Evolutionary conservation across 164 flowering plant species (phyloP), one percentile per base, ranked within the genome.

Genomic region (Vitis rotundifolia): DNA sequence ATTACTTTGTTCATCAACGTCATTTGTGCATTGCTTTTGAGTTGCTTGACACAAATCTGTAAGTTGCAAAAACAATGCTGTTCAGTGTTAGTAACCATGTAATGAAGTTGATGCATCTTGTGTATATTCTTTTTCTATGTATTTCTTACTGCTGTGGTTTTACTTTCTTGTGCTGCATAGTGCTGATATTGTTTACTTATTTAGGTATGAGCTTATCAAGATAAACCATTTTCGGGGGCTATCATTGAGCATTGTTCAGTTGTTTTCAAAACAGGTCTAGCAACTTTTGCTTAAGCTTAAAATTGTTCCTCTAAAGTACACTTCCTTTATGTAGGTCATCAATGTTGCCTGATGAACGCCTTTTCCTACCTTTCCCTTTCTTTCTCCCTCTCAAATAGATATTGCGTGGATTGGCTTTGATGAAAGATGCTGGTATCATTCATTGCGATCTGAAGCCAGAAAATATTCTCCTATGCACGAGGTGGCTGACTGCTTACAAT

Each of bases 391-490:
- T 47, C 3, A 63, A 47, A 29, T 75, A 96, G 99, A 96, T 96
- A 65, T 81, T 96, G 78, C 78, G 79, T 73, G 99, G 97, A 37
- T 73, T 96, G 79, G 82, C 86, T 73, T 80, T 96, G 52, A 79
- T 96, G 87, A 96, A 92, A 84, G 96, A 91, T 67, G 98, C 97
- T 76, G 92, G 91, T 58, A 91, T 96, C 54, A 96, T 96, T 75
- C 99, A 96, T 68, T 96, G 99, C 85, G 99, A 96, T 90, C 79
- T 96, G 82, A 96, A 96, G 87, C 99, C 99, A 55, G 99, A 96
- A 81, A 96, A 96, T 76, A 96, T 96, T 81, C 99, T 96, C 77
- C 73, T 96, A 18, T 88, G 93, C 67, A 79, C 94, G 11, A 92
- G 97, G 99, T 92, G 51, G 78, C 75, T 64, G 71, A 59, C 78